Evolutionary conservation across 1,284 basidiomycete genomes (phyloP).

Genomic region (Psilocybe mexicana): DNA sequence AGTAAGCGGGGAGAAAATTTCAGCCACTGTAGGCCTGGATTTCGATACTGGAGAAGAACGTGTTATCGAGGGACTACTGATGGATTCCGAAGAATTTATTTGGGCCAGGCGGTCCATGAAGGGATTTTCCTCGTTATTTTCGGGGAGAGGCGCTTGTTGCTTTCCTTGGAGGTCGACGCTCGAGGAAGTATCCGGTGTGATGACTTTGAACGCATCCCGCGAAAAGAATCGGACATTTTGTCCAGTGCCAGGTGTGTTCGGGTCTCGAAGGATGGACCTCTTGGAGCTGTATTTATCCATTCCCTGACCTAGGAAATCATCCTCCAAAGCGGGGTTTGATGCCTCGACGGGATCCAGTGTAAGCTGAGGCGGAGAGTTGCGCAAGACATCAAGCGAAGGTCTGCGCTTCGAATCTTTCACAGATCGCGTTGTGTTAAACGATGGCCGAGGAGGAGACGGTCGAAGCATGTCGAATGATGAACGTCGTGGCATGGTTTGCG

Average conservation of each 20-base stretch:
- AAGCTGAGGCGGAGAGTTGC: conserved; percentile 18
- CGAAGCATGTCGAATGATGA: conserved; percentile 34
- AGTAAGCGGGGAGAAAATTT: conserved; percentile 42
- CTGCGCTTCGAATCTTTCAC: conserved; percentile 27
- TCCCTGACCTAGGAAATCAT: conserved; percentile 14
- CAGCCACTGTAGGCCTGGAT: conserved; percentile 38
- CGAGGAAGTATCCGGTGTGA: conserved; percentile 62
- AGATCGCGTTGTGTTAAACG: conserved; percentile 29
- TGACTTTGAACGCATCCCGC: conserved; percentile 61
- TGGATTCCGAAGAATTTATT: conserved; percentile 24
- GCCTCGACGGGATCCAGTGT: conserved; percentile 6
- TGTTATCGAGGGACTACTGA: conserved; percentile 27
- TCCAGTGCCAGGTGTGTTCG: conserved; percentile 70
- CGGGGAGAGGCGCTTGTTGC: conserved; percentile 24
- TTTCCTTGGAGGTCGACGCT: conserved; percentile 37
- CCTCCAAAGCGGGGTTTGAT: neutral
- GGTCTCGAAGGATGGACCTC: conserved; percentile 69
- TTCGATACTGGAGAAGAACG: conserved; percentile 33
- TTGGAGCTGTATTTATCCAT: conserved; percentile 41
- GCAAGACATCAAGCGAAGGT: conserved; percentile 37
- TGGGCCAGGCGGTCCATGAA: conserved; percentile 43
- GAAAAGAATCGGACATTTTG: conserved; percentile 75
- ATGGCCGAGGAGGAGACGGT: conserved; percentile 21
- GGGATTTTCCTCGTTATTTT: conserved; percentile 24
- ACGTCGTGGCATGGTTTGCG: conserved; percentile 23